phyloP scores from a whole-genome alignment of 2,329 filamentous ascomycete genomes.

The Fusarium virguliforme region DNA sequence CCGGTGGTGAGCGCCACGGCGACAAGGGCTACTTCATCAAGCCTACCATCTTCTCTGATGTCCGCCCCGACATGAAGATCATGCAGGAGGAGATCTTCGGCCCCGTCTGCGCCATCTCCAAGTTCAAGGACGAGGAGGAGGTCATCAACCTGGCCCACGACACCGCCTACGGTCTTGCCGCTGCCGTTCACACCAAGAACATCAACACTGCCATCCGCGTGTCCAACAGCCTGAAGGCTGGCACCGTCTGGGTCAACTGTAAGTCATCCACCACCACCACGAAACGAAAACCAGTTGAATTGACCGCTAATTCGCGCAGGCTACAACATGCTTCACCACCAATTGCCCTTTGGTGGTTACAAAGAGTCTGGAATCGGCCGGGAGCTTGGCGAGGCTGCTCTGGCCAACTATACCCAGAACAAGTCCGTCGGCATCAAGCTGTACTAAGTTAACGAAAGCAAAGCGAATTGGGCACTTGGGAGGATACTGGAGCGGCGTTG shows the following conservation, averaged over 20 bases:
- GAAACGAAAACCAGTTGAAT: too few relatives aligned
- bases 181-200: conserved; percentile 86
- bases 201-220: conserved; percentile 87
- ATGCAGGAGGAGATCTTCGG: conserved; percentile 95
- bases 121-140: conserved; percentile 88
- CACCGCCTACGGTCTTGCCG: conserved; percentile 85
- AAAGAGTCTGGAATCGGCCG: conserved; percentile 86
- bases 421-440: conserved; percentile 75
- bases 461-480: conserved; percentile 26
- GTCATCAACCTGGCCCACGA: conserved; percentile 82
- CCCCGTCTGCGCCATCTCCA: conserved; percentile 86
- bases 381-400: conserved; percentile 79
- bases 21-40: conserved; percentile 90
- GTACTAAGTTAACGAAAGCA: conserved; percentile 31
- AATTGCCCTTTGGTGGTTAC: conserved; percentile 80
- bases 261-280: background rate
- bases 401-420: conserved; percentile 78
- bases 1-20: conserved; percentile 70
- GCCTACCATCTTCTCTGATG: conserved; percentile 91
- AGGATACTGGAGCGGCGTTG: conserved; percentile 43
- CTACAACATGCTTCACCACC: conserved; percentile 81
- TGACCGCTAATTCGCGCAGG: too few relatives aligned
- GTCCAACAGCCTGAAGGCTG: conserved; percentile 81
- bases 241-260: conserved; percentile 73
- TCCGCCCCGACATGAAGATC: conserved; percentile 88